phyloP scores from a whole-genome alignment of 345 rosid genomes.

The Mallotus nudiflorus region DNA sequence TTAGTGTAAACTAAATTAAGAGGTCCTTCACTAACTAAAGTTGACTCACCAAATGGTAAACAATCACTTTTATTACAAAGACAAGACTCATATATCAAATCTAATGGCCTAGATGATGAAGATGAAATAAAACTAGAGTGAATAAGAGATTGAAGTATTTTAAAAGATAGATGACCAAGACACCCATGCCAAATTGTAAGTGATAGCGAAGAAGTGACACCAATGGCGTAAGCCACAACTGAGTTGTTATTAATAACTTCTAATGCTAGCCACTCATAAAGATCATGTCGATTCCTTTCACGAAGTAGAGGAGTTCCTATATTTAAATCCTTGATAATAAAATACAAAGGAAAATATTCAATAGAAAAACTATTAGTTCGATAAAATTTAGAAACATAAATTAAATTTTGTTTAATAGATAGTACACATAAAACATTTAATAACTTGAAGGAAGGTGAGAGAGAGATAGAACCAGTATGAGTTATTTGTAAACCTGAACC shows the following conservation, averaged over 20 bases:
- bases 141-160: neutral
- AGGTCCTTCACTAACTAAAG: neutral
- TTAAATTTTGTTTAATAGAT: neutral
- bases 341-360: neutral
- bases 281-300: neutral
- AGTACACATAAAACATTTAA: neutral
- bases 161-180: neutral
- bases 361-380: neutral
- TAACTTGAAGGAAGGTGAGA: neutral
- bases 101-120: neutral
- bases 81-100: neutral
- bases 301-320: too few species aligned
- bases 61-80: neutral
- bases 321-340: too few species aligned
- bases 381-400: neutral
- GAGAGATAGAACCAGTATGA: neutral
- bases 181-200: neutral
- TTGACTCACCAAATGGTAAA: neutral
- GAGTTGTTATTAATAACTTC: too few species aligned
- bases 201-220: neutral
- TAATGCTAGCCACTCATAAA: neutral
- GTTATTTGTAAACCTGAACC: neutral
- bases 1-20: neutral
- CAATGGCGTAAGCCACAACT: neutral
- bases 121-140: neutral